Conservation (phyloP, 2,329 filamentous ascomycete species). For the Thyridium curvatum region DNA sequence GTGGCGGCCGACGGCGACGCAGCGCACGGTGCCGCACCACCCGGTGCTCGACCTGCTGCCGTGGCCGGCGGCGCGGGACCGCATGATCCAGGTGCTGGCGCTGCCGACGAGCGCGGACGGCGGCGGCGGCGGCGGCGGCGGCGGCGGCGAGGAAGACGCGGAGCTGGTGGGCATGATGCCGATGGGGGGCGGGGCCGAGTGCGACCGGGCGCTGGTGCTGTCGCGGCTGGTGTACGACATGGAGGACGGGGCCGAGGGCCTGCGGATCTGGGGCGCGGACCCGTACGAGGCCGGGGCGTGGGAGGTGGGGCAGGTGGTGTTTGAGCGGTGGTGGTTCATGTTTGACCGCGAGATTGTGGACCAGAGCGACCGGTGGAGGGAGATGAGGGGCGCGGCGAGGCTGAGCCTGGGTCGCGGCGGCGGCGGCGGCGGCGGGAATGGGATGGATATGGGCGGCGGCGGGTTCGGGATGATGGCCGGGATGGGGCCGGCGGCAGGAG, state of each 20-base stretch:
- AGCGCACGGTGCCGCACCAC: conserved; percentile 46
- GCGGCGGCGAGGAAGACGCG: neutral
- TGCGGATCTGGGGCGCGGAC: conserved; percentile 41
- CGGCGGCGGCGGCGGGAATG: no score
- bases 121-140: no score
- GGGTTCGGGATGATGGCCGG: no score
- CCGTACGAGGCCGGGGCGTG: conserved; percentile 41
- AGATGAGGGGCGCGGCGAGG: conserved; percentile 33
- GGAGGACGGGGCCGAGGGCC: conserved; percentile 46
- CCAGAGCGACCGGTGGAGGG: conserved; percentile 45
- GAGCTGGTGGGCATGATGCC: conserved; percentile 6
- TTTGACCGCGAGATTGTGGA: conserved; percentile 48
- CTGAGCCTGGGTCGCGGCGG: conserved; percentile 1
- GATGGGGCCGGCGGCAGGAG: no score
- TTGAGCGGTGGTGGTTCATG: conserved; percentile 55
- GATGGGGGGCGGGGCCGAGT: conserved; percentile 37
- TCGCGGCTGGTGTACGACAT: conserved; percentile 50
- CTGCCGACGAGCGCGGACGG: no score
- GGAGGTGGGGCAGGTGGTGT: conserved; percentile 54
- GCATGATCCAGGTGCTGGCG: conserved; percentile 18
- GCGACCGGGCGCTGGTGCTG: conserved; percentile 38
- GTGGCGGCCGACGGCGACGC: conserved; percentile 44
- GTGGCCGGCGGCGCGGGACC: conserved; percentile 48
- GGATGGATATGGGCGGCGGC: no score
- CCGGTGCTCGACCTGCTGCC: conserved; percentile 51